Conservation (phyloP, 495 filamentous ascomycete species). For the Penicillium herquei region DNA sequence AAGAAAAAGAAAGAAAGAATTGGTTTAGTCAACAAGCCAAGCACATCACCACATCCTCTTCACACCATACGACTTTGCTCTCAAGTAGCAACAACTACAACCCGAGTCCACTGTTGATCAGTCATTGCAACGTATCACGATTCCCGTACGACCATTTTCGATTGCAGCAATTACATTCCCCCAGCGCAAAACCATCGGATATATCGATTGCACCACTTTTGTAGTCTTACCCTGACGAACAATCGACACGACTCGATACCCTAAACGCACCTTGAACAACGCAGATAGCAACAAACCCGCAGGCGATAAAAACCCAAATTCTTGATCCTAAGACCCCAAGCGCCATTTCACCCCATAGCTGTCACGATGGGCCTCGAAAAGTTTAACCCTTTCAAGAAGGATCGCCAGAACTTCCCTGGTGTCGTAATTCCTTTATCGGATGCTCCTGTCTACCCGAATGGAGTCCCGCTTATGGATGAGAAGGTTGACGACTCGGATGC, state of each 20-base stretch:
- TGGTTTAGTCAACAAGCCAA: conserved; percentile 6
- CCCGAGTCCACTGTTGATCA: not conserved
- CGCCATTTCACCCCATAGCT: conserved; percentile 13
- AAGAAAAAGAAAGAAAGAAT: conserved; percentile 11
- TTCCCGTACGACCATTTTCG: not conserved
- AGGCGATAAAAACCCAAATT: not conserved
- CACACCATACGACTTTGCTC: conserved; percentile 7
- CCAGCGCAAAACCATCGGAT: conserved; percentile 2
- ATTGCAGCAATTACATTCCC: conserved; percentile 8
- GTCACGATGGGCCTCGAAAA: conserved; percentile 27
- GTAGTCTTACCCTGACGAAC: conserved; percentile 15
- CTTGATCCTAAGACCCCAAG: conserved; percentile 13
- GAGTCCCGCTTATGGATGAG: conserved; percentile 20
- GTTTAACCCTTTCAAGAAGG: conserved; percentile 53
- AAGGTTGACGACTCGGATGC: conserved; percentile 29
- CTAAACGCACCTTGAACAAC: not conserved
- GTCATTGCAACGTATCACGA: conserved; percentile 3
- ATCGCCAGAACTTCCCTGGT: conserved; percentile 47
- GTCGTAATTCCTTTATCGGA: conserved; percentile 54
- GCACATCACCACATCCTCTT: conserved; percentile 6
- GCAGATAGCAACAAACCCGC: conserved; percentile 13
- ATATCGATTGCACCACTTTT: conserved; percentile 17
- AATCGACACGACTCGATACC: not conserved
- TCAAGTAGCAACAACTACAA: conserved; percentile 15
- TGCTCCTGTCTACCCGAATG: conserved; percentile 32